A percentile compares a stretch with the other conserved stretches of the same genome.
Conservation (phyloP, 73 alveolate species). For the Paramecium pentaurelia region DNA sequence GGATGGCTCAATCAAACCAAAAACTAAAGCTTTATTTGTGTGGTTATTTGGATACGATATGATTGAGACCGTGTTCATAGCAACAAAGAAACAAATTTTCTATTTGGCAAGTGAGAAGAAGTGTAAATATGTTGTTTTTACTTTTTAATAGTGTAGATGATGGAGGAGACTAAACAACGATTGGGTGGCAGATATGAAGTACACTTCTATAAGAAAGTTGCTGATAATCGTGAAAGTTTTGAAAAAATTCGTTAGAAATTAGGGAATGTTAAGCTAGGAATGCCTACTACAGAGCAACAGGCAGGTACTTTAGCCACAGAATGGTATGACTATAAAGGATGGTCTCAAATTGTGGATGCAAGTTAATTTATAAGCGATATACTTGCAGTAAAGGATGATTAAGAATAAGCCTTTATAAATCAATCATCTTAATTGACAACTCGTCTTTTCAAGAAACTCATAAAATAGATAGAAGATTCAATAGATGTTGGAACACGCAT, state of each 20-base stretch:
- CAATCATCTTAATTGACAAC: constrained; percentile 4
- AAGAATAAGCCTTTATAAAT: not conserved
- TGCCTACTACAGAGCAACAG: not conserved
- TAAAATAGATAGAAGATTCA: constrained; percentile 27
- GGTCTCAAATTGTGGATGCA: not conserved
- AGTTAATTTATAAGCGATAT: not conserved
- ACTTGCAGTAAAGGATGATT: constrained; percentile 47
- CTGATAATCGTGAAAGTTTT: not conserved
- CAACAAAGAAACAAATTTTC: constrained; percentile 34
- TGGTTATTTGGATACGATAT: constrained; percentile 61
- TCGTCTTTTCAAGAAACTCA: constrained; percentile 11
- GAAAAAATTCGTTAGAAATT: not conserved
- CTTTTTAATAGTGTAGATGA: not conserved
- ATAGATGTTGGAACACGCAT: constrained; percentile 33
- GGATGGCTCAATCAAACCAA: constrained; percentile 45
- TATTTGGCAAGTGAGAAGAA: constrained; percentile 50
- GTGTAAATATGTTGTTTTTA: not conserved
- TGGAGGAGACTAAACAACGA: not conserved
- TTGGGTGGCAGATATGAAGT: not conserved
- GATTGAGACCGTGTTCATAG: constrained; percentile 46
- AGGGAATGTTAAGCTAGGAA: not conserved
- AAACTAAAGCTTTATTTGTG: constrained; percentile 45
- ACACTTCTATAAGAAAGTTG: not conserved
- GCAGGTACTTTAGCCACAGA: not conserved
- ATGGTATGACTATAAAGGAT: constrained; percentile 31